Evolutionary conservation across 2,329 filamentous ascomycete genomes (phyloP), one percentile per base, ranked within the genome.

Genomic region (Exserohilum rostratum): DNA sequence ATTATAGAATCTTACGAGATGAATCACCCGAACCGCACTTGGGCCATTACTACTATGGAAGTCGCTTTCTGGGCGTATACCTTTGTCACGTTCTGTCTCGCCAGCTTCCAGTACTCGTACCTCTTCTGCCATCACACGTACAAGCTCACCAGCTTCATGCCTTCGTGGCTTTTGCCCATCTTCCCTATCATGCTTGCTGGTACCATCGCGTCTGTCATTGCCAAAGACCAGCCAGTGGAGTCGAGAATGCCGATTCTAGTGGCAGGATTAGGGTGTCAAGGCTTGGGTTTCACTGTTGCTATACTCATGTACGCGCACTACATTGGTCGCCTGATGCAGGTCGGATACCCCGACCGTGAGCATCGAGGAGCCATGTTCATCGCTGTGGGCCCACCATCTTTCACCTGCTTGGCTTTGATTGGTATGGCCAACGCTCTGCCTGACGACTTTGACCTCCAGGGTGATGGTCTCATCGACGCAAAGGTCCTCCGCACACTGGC

Each of bases 161-260:
- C 89, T 0, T 86, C 87, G 0, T 90, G 88, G 88, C 84, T 90
- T 52, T 76, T 91, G 6, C 88, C 88, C 37, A 87, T 90, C 65
- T 91, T 90, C 71, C 88, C 88, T 13, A 79, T 89, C 70, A 90
- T 91, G 88, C 79, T 91, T 7, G 83, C 83, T 0, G 88, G 89
- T 2, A 91, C 88, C 2, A 85, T 91, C 39, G 87, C 88, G 1
- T 83, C 85, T 1, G 83, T 88, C 54, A 87, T 90, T 46, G 81
- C 84, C 6, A 78, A 80, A 5, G 81, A 81, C 0, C 88, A 91
- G 58, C 84, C 86, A 0, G 73, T 82, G 0, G 71, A 78, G 6
- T 70, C 80, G 0, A 82, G 85, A 1, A 72, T 90, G 18, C 81
- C 86, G 2, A 89, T 91, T 55, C 78, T 90, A 50, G 79, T 85